Evolutionary conservation across 2,329 filamentous ascomycete genomes (phyloP), one percentile per base, ranked within the genome.

Genomic region (Helicocarpus griseus): DNA sequence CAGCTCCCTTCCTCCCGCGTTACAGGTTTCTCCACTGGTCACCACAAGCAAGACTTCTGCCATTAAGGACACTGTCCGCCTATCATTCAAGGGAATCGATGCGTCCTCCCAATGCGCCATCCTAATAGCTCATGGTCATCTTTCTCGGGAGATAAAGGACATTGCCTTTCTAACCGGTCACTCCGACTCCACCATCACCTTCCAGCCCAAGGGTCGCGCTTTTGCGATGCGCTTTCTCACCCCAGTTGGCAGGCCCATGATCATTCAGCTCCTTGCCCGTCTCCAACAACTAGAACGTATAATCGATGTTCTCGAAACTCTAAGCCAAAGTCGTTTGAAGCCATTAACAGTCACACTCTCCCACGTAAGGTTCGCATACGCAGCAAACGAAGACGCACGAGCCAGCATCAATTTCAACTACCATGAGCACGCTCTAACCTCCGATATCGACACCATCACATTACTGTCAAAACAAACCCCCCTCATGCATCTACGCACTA

Each of bases 171-270:
- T 66, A 28, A 55, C 60, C 36, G 58, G 61, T 4, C 63, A 62
- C 36, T 50, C 55, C 28, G 64, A 71, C 53, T 52, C 53, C 43
- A 64, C 61, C 19, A 49, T 71, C 29, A 54, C 64, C 19, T 64
- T 71, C 52, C 63, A 65, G 51, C 60, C 60, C 44, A 62, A 60
- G 8, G 65, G 66, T 19, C 54, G 53, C 39, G 61, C 61, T 5
- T 72, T 72, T 57, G 65, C 67, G 13, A 64, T 72, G 48, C 67
- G 68, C 45, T 60, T 72, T 38, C 57, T 66, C 47, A 62, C 62
- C 14, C 61, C 67, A 24, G 62, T 65, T 50, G 69, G 69, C 4
- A 61, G 63, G 21, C 58, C 67, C 9, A 59, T 69, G 19, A 63
- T 71, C 22, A 19, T 62, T n/a, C 52, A 58, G 36, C 58, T 72